Base-by-base conservation (phyloP, 768 basidiomycete genomes). In the Lactarius tabidus region DNA sequence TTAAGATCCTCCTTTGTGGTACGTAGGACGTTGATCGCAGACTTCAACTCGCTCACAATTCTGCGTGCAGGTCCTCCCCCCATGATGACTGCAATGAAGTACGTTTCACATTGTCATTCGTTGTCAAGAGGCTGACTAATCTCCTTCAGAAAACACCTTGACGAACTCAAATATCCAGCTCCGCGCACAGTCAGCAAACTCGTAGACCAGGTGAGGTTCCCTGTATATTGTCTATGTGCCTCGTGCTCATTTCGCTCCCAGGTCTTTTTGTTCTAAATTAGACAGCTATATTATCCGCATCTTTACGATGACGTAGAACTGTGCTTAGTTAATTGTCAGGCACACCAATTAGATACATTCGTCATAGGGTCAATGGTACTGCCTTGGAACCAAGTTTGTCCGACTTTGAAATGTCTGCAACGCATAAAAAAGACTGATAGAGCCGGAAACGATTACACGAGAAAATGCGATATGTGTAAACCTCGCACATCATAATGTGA, bases 131-230 rank as follows among this genome's bases (percentile, higher is more conserved):
- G 23, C 41, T 52, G 12, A 52, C 64, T 70, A 38, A 74, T 57
- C 15, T 3, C 31, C 54, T 20, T 12, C 67, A 95, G 93, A 81
- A 93, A 90, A 83, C 88, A 96, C 74, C 84, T 99, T 26, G 88
- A 85, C 33, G 90, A 89, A 60, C 85, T 99, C 73, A 87, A 85
- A 70, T 97, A 93, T 79, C 89, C 93, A 51, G 85, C 87, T 31
- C 93, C 97, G 6, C 85, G 90, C 68, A 86, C 93, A 8, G 83
- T 97, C 77, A 94, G 91, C 85, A 99, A 98, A 80, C 85, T 95
- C 55, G 88, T 84, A 60, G 95, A 98, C 75, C 85, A 92, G 84
- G 91, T 89, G 73, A 54, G 70, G 59, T 51, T n/a, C 7, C 2
- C 56, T 26, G n/a, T 9, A n/a, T 6, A 56, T 39, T 20, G 14